A percentile compares a stretch with the other conserved stretches of the same genome.
Conservation (phyloP, 495 filamentous ascomycete genomes). For the Penicillium crystallinum region DNA sequence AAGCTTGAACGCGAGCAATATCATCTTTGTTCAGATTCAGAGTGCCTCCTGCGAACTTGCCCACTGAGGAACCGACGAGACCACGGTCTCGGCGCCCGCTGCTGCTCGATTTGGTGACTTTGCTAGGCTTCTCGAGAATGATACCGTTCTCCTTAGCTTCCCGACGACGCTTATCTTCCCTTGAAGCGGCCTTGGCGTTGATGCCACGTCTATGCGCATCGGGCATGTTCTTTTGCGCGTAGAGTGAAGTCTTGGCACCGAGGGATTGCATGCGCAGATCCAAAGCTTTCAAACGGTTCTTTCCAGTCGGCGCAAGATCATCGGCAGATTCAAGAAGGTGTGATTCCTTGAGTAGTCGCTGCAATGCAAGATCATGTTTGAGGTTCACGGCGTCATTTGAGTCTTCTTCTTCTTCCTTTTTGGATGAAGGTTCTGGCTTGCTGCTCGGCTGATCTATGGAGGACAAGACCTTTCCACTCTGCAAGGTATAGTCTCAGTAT, state of each 20-base stretch:
- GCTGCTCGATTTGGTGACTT: slow-evolving; percentile 32
- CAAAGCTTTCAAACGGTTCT: slow-evolving; percentile 65
- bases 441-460: slow-evolving; percentile 29
- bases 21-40: slow-evolving; percentile 75
- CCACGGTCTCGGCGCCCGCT: slow-evolving; percentile 54
- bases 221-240: slow-evolving; percentile 77
- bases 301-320: slow-evolving; percentile 58
- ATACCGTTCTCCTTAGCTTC: slow-evolving; percentile 90
- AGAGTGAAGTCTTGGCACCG: slow-evolving; percentile 69
- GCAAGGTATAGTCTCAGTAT: slow-evolving; percentile 12
- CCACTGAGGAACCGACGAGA: slow-evolving; percentile 69
- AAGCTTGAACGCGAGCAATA: slow-evolving; percentile 54
- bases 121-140: slow-evolving; percentile 68
- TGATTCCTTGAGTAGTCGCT: slow-evolving; percentile 84
- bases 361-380: slow-evolving; percentile 88
- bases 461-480: slow-evolving; percentile 49
- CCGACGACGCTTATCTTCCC: slow-evolving; percentile 64
- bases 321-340: slow-evolving; percentile 72
- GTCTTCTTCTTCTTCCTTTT: slow-evolving; percentile 45
- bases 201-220: slow-evolving; percentile 77
- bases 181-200: slow-evolving; percentile 51
- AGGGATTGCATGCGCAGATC: slow-evolving; percentile 78
- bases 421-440: slow-evolving; percentile 29
- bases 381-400: slow-evolving; percentile 57
- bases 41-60: slow-evolving; percentile 73